Evolutionary conservation across 768 basidiomycete genomes (phyloP).

Genomic region (Leccinum disarticulatum): DNA sequence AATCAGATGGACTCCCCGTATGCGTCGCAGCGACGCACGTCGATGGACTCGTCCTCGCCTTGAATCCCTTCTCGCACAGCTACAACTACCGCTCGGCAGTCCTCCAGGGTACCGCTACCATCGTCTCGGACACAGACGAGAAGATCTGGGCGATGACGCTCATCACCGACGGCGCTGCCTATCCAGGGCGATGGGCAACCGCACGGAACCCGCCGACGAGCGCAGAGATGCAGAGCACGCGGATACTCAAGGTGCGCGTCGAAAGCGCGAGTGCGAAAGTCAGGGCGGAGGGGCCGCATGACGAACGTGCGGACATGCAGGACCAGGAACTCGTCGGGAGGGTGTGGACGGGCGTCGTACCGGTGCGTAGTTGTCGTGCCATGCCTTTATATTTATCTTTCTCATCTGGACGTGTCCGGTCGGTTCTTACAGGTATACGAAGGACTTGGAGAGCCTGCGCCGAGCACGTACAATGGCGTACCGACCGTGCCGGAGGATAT

Average conservation of each 20-base stretch:
- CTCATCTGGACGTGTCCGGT: neutral
- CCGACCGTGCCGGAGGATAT: slow-evolving; percentile 18
- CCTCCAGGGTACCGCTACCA: slow-evolving; percentile 19
- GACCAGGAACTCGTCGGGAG: slow-evolving; percentile 13
- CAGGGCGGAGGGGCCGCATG: slow-evolving; percentile 24
- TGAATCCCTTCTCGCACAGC: slow-evolving; percentile 26
- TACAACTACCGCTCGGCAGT: slow-evolving; percentile 29
- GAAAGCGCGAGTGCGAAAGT: slow-evolving; percentile 25
- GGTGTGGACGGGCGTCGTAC: slow-evolving; percentile 28
- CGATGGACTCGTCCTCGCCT: slow-evolving; percentile 24
- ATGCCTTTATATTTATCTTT: neutral
- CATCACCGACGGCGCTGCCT: slow-evolving; percentile 22
- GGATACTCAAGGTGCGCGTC: slow-evolving; percentile 24
- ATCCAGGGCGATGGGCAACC: slow-evolving; percentile 22
- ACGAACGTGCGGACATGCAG: slow-evolving; percentile 19
- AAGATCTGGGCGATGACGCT: slow-evolving; percentile 26
- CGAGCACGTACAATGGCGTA: slow-evolving; percentile 20
- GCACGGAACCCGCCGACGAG: slow-evolving; percentile 21
- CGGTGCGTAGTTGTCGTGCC: slow-evolving; percentile 12
- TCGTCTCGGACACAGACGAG: slow-evolving; percentile 20
- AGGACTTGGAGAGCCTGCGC: slow-evolving; percentile 27
- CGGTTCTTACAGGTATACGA: slow-evolving; percentile 19
- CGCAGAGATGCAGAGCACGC: slow-evolving; percentile 25
- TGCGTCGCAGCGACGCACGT: slow-evolving; percentile 28
- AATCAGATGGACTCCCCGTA: slow-evolving; percentile 12